A percentile compares a stretch with the other conserved stretches of the same genome.
Conservation (phyloP, 345 rosid species). For the Eucalyptus sp. region DNA sequence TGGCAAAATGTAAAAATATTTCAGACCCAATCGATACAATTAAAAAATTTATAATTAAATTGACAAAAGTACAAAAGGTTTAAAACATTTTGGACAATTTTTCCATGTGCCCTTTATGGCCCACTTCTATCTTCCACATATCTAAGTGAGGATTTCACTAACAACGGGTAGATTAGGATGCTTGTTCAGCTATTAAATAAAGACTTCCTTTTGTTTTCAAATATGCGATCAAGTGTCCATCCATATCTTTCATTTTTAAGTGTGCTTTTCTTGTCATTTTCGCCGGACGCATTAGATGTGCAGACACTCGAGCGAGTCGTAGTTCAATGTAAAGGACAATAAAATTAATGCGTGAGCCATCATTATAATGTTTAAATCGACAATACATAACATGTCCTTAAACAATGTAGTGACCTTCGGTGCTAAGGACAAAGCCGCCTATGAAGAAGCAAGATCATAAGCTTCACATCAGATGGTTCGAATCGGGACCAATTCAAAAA, state of each 20-base stretch:
- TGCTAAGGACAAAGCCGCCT: background rate
- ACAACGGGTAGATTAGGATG: background rate
- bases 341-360: background rate
- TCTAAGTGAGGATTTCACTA: background rate
- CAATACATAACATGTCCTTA: background rate
- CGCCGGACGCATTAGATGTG: background rate
- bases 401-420: background rate
- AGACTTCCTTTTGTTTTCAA: background rate
- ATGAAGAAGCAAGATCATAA: background rate
- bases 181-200: background rate
- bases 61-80: fast-evolving
- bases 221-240: background rate
- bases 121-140: background rate
- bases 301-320: background rate
- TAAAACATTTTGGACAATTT: too few species aligned
- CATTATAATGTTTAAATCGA: background rate
- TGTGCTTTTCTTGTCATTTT: background rate
- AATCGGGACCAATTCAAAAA: background rate
- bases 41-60: fast-evolving
- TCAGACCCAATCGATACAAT: fast-evolving
- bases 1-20: fast-evolving
- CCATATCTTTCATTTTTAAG: background rate
- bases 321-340: background rate
- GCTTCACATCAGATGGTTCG: background rate
- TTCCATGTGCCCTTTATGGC: background rate